Conservation (phyloP, 768 basidiomycete species). For the Trametes gibbosa region DNA sequence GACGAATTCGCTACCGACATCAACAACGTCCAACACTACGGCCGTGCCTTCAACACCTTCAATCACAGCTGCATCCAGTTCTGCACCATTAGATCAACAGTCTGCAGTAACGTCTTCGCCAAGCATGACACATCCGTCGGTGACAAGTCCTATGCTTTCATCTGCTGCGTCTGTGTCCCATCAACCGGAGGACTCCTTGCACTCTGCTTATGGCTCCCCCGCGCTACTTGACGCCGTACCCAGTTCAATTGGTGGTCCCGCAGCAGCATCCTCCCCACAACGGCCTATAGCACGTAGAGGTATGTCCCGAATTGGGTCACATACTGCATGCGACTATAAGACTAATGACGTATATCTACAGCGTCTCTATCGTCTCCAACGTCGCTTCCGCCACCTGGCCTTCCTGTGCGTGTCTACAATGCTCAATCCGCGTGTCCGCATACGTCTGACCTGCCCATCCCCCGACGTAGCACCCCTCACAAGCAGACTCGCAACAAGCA, state of each 20-base stretch:
- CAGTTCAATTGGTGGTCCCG: slow-evolving; percentile 38
- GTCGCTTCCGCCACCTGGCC: slow-evolving; percentile 15
- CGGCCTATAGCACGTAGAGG: slow-evolving; percentile 49
- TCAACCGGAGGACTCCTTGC: slow-evolving; percentile 63
- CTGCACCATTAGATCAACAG: slow-evolving; percentile 35
- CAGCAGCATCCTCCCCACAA: slow-evolving; percentile 61
- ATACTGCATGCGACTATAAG: slow-evolving; percentile 31
- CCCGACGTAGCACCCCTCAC: slow-evolving; percentile 33
- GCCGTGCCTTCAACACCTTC: slow-evolving; percentile 38
- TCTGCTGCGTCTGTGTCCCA: slow-evolving; percentile 60
- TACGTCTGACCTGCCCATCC: neutral
- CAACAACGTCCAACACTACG: slow-evolving; percentile 39
- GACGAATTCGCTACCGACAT: slow-evolving; percentile 28
- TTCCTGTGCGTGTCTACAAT: slow-evolving; percentile 13
- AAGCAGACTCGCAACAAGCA: slow-evolving; percentile 39
- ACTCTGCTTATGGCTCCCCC: slow-evolving; percentile 71
- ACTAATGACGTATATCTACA: slow-evolving; percentile 40
- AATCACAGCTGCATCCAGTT: slow-evolving; percentile 31
- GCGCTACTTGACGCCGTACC: slow-evolving; percentile 65
- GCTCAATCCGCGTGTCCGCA: slow-evolving; percentile 16
- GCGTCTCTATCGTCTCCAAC: slow-evolving; percentile 27
- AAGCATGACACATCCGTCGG: slow-evolving; percentile 81
- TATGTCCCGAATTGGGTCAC: slow-evolving; percentile 25
- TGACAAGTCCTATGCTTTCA: slow-evolving; percentile 79
- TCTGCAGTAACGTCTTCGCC: slow-evolving; percentile 59